Conservation (phyloP, 352 stramenopile genomes). For the Elongisporangium prolatum region DNA sequence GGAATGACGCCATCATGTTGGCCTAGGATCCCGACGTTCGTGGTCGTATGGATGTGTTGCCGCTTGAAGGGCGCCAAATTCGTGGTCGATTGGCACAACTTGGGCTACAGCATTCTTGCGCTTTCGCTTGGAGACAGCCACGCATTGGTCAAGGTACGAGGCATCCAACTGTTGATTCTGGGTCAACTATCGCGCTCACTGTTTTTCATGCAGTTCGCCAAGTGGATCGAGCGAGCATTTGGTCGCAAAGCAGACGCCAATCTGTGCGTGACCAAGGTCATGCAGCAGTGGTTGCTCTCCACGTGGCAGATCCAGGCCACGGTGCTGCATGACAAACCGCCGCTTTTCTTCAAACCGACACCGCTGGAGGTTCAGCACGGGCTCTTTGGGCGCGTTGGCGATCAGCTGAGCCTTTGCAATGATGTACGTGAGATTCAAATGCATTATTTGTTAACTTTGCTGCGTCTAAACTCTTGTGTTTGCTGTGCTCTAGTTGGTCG, state of each 20-base stretch:
- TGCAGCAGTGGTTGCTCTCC: slow-evolving; percentile 91
- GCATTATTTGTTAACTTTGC: neutral
- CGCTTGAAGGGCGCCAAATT: slow-evolving; percentile 85
- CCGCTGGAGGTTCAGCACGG: slow-evolving; percentile 84
- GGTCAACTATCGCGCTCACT: neutral
- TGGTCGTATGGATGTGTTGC: slow-evolving; percentile 82
- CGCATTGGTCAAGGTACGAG: slow-evolving; percentile 62
- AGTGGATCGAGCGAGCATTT: slow-evolving; percentile 85
- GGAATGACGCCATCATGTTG: slow-evolving; percentile 16
- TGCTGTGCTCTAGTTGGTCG: slow-evolving; percentile 20
- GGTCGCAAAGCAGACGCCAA: slow-evolving; percentile 91
- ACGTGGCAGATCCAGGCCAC: slow-evolving; percentile 88
- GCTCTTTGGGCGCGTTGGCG: slow-evolving; percentile 81
- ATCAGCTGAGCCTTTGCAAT: slow-evolving; percentile 65
- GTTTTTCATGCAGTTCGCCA: slow-evolving; percentile 48
- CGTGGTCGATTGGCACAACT: slow-evolving; percentile 99
- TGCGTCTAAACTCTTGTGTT: neutral
- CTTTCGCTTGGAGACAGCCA: slow-evolving; percentile 58
- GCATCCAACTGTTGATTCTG: neutral
- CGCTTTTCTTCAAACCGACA: slow-evolving; percentile 90
- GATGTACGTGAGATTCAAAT: slow-evolving; percentile 30
- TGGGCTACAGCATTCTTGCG: slow-evolving; percentile 97
- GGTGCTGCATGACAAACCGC: slow-evolving; percentile 94
- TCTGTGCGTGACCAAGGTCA: slow-evolving; percentile 95
- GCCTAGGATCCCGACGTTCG: slow-evolving; percentile 91